Conservation (phyloP, 2,329 filamentous ascomycete species). For the Epichloe sp. region DNA sequence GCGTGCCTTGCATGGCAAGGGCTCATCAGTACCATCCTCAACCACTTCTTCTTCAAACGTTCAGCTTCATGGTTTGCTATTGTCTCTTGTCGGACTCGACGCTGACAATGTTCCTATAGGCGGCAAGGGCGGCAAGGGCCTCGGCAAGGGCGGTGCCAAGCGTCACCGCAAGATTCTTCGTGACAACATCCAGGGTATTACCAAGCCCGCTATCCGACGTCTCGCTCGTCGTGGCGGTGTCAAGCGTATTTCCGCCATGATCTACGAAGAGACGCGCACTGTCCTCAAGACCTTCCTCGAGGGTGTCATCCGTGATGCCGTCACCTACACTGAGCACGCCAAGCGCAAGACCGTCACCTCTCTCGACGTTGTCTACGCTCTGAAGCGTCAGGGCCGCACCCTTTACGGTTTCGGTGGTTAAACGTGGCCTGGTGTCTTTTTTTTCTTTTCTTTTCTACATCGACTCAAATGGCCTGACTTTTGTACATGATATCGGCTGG, state of each 20-base stretch:
- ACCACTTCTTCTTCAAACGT: background rate
- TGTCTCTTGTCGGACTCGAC: constrained; percentile 2
- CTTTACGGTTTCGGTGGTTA: constrained; percentile 88
- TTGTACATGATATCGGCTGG: constrained; percentile 4
- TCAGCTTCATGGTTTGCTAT: no score
- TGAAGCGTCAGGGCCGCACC: constrained; percentile 60
- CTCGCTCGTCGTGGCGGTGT: constrained; percentile 98
- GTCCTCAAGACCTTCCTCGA: constrained; percentile 70
- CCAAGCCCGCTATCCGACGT: constrained; percentile 96
- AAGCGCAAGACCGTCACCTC: constrained; percentile 71
- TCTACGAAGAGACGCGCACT: constrained; percentile 68
- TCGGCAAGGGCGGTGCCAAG: constrained; percentile 97
- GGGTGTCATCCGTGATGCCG: constrained; percentile 62
- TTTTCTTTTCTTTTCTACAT: background rate
- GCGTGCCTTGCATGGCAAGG: background rate
- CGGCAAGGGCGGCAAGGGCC: constrained; percentile 93
- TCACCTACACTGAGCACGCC: constrained; percentile 69
- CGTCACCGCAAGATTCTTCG: constrained; percentile 98
- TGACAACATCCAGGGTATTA: constrained; percentile 99
- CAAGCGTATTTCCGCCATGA: constrained; percentile 98
- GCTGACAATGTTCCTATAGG: constrained; percentile 44
- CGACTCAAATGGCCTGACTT: background rate
- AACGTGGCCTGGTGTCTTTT: constrained; percentile 13
- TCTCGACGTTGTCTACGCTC: constrained; percentile 53
- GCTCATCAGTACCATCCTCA: background rate